Percentiles rank a stretch among this genome's conserved stretches.
Evolutionary conservation across 2,329 filamentous ascomycete species (phyloP).

Genomic region (Ceratocystis lukuohia): DNA sequence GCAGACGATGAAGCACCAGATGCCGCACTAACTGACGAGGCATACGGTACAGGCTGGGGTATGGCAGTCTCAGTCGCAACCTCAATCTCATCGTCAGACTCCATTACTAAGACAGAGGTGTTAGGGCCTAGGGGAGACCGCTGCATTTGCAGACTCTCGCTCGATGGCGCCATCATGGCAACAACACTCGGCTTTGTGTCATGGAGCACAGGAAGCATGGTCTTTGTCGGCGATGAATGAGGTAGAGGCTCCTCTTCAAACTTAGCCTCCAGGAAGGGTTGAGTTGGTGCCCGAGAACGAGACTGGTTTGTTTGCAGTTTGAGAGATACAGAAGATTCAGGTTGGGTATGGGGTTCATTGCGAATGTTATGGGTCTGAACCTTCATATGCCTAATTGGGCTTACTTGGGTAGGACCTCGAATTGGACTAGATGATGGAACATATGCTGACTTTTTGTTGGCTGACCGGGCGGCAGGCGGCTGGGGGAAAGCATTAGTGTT

Average conservation of each 20-base stretch:
- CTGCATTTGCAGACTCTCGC: neutral
- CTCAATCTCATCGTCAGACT: conserved; percentile 30
- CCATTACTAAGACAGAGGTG: conserved; percentile 29
- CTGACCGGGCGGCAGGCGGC: conserved; percentile 2
- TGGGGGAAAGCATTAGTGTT: conserved; percentile 13
- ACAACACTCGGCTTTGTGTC: neutral
- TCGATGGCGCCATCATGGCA: neutral
- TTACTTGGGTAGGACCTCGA: neutral
- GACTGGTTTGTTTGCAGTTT: neutral
- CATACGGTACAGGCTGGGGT: conserved; percentile 21
- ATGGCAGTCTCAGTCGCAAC: conserved; percentile 23
- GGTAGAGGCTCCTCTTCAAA: conserved; percentile 4
- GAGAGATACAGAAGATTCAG: conserved; percentile 3
- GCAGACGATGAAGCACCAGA: conserved; percentile 27
- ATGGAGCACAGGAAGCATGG: neutral
- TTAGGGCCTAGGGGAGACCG: conserved; percentile 24
- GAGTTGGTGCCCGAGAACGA: neutral
- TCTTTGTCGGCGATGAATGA: neutral
- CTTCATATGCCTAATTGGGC: neutral
- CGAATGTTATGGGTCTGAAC: conserved; percentile 6
- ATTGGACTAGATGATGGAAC: neutral
- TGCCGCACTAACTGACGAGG: conserved; percentile 29
- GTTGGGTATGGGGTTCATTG: conserved; percentile 1
- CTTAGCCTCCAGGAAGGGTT: neutral
- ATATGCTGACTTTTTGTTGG: neutral